Conservation (phyloP, 805 yeast species). For the Priceomyces haplophilus region DNA sequence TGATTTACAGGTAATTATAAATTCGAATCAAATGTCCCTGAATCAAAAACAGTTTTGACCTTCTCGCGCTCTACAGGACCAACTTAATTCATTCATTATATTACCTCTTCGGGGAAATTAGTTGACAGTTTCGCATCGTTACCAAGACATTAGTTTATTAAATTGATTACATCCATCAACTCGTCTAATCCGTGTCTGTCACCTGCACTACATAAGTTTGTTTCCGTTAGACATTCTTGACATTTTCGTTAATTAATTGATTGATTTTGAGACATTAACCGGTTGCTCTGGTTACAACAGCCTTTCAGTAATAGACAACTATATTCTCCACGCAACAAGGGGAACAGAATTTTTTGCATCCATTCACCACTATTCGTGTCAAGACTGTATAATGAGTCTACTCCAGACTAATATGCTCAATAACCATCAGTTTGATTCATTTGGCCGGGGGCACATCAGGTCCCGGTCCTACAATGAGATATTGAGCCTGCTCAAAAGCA, state of each 20-base stretch:
- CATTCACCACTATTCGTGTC: conserved; percentile 2
- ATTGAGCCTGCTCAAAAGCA: conserved; percentile 23
- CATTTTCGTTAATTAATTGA: background rate
- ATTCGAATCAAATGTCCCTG: conserved; percentile 6
- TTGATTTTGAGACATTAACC: background rate
- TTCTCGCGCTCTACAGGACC: conserved; percentile 1
- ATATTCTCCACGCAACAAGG: background rate
- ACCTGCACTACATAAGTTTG: background rate
- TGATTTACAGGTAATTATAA: conserved; percentile 1
- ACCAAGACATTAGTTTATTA: background rate
- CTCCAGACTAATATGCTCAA: conserved; percentile 27
- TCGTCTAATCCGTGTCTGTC: background rate
- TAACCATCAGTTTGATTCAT: conserved; percentile 25
- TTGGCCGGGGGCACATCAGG: conserved; percentile 28
- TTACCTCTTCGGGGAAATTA: background rate
- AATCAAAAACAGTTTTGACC: background rate
- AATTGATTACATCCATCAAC: background rate
- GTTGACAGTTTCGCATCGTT: background rate
- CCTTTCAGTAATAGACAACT: background rate
- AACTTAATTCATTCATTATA: background rate
- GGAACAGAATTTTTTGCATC: conserved; percentile 6
- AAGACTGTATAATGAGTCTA: conserved; percentile 27
- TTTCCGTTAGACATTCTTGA: background rate
- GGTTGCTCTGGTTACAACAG: conserved; percentile 8
- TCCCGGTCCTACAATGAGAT: conserved; percentile 36